Base-by-base conservation (phyloP, 1,139 yeast genomes). In the Groenewaldozyma auringiensis region DNA sequence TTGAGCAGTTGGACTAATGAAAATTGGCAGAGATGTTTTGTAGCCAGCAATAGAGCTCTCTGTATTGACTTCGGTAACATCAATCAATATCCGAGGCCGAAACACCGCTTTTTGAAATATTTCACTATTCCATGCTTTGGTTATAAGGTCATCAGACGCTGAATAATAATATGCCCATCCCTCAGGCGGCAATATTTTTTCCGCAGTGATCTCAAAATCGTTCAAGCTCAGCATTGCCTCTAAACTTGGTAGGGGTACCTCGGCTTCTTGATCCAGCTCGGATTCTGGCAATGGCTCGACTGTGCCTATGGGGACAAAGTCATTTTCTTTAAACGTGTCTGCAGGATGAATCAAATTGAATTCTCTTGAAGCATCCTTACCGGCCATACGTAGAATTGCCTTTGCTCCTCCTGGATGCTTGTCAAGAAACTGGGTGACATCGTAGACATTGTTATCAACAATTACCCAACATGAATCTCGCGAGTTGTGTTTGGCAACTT, bases 1-100 rank as follows among this genome's bases (percentile, higher is more conserved):
- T 55, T 83, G 71, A 0, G 95, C 95, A 2, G 94, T 83, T 0
- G 95, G 95, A 31, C 83, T 70, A 34, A 81, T 76, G 59, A 83
- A 86, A 56, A 85, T 78, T 9, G 95, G 95, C n/a, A 75, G 76
- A 25, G 69, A 66, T 1, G 76, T 68, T 37, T 67, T 60, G 32
- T 66, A 54, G 13, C 83, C 83, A 21, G 77, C 62, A 64, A 80
- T 67, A 33, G 61, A 53, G 25, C 74, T 65, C 21, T 60, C 50
- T 21, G 66, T 57, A 50, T 66, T 65, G 34, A 62, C 56, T n/a
- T 62, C 51, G 2, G 70, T 60, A 2, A 75, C 79, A 53, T 76
- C 75, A 21, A 71, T 71, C 56, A 76, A 62, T 3, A 76, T 63
- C 38, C 74, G 63, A 2, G 80, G 80, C 50, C 72, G 71, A 34